Evolutionary conservation across 73 alveolate genomes (phyloP).

Genomic region (Loxodes magnus): DNA sequence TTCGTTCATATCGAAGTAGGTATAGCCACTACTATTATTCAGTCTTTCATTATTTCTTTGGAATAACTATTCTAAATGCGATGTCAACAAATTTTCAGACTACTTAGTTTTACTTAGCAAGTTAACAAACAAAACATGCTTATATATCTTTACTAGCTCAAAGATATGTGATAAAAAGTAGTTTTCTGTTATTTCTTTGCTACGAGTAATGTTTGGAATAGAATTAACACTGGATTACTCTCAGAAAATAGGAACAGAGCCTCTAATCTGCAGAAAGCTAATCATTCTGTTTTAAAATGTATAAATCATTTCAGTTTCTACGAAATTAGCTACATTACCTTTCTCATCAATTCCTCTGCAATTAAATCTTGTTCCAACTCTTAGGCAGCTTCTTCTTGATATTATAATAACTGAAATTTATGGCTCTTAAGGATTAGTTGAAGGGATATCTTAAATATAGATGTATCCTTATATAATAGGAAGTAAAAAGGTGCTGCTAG

Average conservation of each 20-base stretch:
- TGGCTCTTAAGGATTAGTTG: slow-evolving; percentile 11
- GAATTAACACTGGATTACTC: slow-evolving; percentile 38
- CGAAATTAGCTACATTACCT: slow-evolving; percentile 93
- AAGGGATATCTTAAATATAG: slow-evolving; percentile 17
- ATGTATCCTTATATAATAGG: slow-evolving; percentile 61
- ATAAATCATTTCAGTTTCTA: slow-evolving; percentile 90
- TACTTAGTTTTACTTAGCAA: slow-evolving; percentile 27
- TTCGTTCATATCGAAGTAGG: slow-evolving; percentile 42
- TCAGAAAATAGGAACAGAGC: slow-evolving; percentile 83
- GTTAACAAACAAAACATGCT: slow-evolving; percentile 27
- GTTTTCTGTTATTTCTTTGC: slow-evolving; percentile 28
- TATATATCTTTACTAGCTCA: slow-evolving; percentile 28
- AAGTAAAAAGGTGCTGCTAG: slow-evolving; percentile 36
- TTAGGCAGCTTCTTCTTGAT: slow-evolving; percentile 52
- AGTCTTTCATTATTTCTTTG: slow-evolving; percentile 2
- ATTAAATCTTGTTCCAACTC: slow-evolving; percentile 96
- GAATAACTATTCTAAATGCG: slow-evolving; percentile 12
- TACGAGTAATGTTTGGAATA: slow-evolving; percentile 15
- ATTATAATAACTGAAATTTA: slow-evolving; percentile 15
- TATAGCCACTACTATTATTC: slow-evolving; percentile 23
- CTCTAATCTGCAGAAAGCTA: slow-evolving; percentile 67
- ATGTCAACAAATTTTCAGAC: slow-evolving; percentile 44
- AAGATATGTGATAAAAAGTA: slow-evolving; percentile 48
- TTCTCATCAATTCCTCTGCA: slow-evolving; percentile 95
- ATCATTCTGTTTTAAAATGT: slow-evolving; percentile 14